These are phyloP conservation scores for Cynanchum wilfordii DNA, from an alignment of 257 asterid genomes.

Conservation along the genomic window DNA sequence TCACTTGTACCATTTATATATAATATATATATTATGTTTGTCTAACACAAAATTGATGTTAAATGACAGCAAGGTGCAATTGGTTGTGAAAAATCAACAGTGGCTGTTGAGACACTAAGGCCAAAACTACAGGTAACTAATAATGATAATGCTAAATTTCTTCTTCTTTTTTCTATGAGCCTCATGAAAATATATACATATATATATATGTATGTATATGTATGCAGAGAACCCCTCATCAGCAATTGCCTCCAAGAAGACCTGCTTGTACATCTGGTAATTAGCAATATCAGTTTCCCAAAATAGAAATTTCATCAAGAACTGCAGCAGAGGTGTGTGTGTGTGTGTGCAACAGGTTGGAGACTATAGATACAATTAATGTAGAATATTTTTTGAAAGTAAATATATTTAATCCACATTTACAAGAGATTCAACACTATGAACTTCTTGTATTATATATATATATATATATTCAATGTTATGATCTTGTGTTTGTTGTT, in stretches of 20 bases:
- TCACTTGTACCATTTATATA: no score
- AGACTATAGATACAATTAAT: neutral
- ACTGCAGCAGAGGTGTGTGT: neutral
- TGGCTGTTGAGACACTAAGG: conserved; percentile 62
- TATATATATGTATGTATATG: no score
- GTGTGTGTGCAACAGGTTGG: neutral
- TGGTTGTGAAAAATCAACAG: conserved; percentile 37
- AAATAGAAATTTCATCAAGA: neutral
- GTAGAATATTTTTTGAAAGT: neutral
- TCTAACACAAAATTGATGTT: neutral
- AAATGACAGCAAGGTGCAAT: conserved; percentile 73
- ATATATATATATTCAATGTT: neutral
- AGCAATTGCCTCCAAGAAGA: conserved; percentile 79
- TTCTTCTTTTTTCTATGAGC: no score
- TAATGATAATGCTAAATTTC: neutral
- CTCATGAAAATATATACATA: no score
- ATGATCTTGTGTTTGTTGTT: neutral
- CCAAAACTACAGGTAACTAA: conserved; percentile 66
- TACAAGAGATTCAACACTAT: neutral
- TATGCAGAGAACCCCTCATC: conserved; percentile 76
- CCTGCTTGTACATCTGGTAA: conserved; percentile 32
- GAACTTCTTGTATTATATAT: neutral
- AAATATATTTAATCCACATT: neutral
- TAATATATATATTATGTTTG: no score
- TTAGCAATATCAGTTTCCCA: neutral